phyloP scores from a whole-genome alignment of 306 rosid species.

The Cucumis hystrix region DNA sequence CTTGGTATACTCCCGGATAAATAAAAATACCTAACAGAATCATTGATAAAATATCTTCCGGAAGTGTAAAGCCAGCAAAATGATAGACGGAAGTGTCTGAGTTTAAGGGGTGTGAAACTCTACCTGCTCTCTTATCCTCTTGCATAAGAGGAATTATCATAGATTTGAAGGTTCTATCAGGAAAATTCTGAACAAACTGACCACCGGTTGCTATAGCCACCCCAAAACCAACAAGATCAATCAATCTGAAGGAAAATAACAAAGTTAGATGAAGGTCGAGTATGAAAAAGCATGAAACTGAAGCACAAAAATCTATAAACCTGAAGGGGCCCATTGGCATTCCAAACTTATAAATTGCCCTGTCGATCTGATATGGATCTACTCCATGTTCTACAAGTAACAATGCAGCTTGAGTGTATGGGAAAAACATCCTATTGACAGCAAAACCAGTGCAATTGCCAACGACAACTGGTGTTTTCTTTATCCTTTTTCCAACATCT shows the following conservation, averaged over 20 bases:
- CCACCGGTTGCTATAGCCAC: slow-evolving; percentile 65
- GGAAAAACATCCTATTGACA: slow-evolving; percentile 87
- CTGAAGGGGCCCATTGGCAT: slow-evolving; percentile 99
- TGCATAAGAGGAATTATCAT: slow-evolving; percentile 77
- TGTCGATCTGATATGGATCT: slow-evolving; percentile 74
- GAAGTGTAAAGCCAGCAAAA: neutral
- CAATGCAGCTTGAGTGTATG: slow-evolving; percentile 70
- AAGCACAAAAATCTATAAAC: slow-evolving; percentile 23
- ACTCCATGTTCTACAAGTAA: slow-evolving; percentile 78
- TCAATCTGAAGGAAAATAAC: slow-evolving; percentile 41
- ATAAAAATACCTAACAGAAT: neutral
- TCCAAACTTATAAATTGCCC: slow-evolving; percentile 49
- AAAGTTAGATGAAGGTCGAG: neutral
- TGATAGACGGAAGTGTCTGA: neutral
- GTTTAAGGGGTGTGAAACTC: neutral
- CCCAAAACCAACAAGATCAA: slow-evolving; percentile 85
- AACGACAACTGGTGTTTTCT: slow-evolving; percentile 90
- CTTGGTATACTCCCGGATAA: neutral
- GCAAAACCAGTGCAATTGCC: slow-evolving; percentile 99
- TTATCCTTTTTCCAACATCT: slow-evolving; percentile 69
- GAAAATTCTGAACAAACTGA: slow-evolving; percentile 45
- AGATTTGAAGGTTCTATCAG: slow-evolving; percentile 73
- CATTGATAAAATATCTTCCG: neutral
- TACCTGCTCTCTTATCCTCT: slow-evolving; percentile 85
- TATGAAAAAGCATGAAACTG: slow-evolving; percentile 1